Conservation (phyloP, 768 basidiomycete genomes). For the Auriscalpium vulgare region DNA sequence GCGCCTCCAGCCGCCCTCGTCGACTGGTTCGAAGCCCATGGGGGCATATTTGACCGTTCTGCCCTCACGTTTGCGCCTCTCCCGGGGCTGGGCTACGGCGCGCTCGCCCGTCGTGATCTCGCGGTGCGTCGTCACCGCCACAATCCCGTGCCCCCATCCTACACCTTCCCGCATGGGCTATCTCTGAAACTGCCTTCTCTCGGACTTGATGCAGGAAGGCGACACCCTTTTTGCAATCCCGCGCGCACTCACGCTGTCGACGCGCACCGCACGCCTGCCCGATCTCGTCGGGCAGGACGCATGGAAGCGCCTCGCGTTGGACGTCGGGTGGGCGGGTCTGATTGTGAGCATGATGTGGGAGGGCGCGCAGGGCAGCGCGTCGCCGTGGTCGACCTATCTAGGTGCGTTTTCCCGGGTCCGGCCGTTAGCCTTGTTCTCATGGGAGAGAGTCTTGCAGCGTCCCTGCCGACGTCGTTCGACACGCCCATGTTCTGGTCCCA, state of each 20-base stretch:
- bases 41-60: conserved; percentile 38
- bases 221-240: conserved; percentile 79
- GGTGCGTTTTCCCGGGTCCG: conserved; percentile 31
- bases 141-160: background rate
- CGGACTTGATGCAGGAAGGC: conserved; percentile 44
- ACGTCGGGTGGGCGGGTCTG: conserved; percentile 76
- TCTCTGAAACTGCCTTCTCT: background rate
- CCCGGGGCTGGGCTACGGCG: conserved; percentile 55
- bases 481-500: conserved; percentile 94
- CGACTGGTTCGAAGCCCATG: conserved; percentile 46
- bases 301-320: conserved; percentile 56
- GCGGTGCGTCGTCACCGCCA: conserved; percentile 36
- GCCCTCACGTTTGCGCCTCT: conserved; percentile 29
- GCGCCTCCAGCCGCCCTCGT: conserved; percentile 10
- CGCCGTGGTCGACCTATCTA: conserved; percentile 69
- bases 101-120: conserved; percentile 61
- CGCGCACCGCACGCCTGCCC: conserved; percentile 64
- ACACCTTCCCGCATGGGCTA: background rate
- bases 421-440: background rate
- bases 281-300: conserved; percentile 45
- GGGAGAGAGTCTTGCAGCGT: conserved; percentile 29
- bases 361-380: conserved; percentile 47
- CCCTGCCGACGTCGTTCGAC: conserved; percentile 65
- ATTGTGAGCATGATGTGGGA: conserved; percentile 99
- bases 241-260: conserved; percentile 66